Base-by-base conservation (phyloP, 495 filamentous ascomycete species). In the Pyronema domesticum region DNA sequence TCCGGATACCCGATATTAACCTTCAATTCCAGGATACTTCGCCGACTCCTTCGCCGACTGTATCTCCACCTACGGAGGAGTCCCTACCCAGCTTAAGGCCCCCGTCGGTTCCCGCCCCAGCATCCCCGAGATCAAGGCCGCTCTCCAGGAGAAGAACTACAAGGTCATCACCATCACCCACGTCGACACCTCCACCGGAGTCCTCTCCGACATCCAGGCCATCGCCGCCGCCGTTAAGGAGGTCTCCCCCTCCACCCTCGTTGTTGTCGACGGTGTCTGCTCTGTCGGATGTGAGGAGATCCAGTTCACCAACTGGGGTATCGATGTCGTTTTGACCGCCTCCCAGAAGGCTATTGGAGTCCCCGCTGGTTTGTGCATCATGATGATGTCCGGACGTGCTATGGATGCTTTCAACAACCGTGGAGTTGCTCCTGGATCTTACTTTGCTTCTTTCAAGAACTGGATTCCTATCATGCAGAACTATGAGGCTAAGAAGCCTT, bases 311-410 rank as follows among this genome's bases (percentile, higher is more conserved):
- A 82, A 82, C 55, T 96, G 91, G 91, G 81, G 79, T 43, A 72
- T 98, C 37, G 91, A 98, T 67, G 86, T 82, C 58, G 89, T 95
- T 9, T 72, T 96, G 55, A 95, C 91, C 1, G 91, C 91, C 39
- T 86, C 80, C 58, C 91, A 98, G 68, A 98, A 98, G 75, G 91
- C 83, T 49, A 93, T 98, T 58, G 91, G 91, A 42, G 88, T 84
- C 65, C 91, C 91, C 1, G 91, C 91, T 18, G 91, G 91, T 55
- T 74, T 98, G 37, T 87, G 81, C 58, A 95, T 98, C 65, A 74
- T 91, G 52, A 91, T 95, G 82, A 81, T 80, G 60, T 93, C 85
- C 60, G 87, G 83, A 53, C 79, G 86, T 47, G 89, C 91, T n/a
- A 83, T 98, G 57, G 74, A 89, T 63, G 71, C 69, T 14, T 86